These are phyloP conservation scores for Flaveria brownii DNA, from an alignment of 129 eudicot species.

Conservation along the genomic window DNA sequence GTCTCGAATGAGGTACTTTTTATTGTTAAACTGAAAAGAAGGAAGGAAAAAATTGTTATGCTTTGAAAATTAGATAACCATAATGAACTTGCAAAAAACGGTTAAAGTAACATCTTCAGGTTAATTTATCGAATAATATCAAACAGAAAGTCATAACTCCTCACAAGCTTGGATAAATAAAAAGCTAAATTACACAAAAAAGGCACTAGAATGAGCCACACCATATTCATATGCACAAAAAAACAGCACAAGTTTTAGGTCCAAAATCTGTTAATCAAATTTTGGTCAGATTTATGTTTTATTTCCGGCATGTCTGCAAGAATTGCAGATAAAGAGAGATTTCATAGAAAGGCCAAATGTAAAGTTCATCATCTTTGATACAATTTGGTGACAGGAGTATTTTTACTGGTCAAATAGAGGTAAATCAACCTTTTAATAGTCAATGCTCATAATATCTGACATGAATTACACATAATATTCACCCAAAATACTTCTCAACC, in stretches of 20 bases:
- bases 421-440: neutral
- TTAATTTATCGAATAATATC: neutral
- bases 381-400: neutral
- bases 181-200: neutral
- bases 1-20: neutral
- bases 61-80: neutral
- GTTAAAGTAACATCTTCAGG: neutral
- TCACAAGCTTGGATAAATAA: neutral
- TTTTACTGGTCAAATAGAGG: neutral
- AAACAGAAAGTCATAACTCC: neutral
- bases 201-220: neutral
- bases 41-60: neutral
- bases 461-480: neutral
- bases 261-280: too few relatives aligned
- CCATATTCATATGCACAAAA: neutral
- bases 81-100: neutral
- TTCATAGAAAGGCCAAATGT: too few relatives aligned
- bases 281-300: neutral
- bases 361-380: too few relatives aligned
- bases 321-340: neutral
- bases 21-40: neutral
- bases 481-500: neutral
- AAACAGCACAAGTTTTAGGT: neutral
- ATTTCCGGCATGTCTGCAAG: neutral
- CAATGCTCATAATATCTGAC: neutral